phyloP scores from a whole-genome alignment of 2,329 filamentous ascomycete species.

The Scortechinia acanthostroma region DNA sequence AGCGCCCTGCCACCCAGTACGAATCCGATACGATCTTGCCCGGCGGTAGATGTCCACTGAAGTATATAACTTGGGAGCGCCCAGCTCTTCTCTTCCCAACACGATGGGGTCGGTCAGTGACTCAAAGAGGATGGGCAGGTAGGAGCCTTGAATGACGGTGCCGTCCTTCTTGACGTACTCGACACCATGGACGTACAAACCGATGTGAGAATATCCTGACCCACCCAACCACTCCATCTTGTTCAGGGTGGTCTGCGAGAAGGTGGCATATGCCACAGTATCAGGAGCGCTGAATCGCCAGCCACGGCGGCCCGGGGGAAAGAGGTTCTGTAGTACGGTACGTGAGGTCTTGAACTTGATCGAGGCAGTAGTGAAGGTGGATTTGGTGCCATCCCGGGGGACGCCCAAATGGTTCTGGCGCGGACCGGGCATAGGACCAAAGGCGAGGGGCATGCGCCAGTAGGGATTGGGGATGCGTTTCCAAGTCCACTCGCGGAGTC shows the following conservation, averaged over 20 bases:
- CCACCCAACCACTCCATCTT: constrained; percentile 21
- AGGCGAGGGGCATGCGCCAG: constrained; percentile 34
- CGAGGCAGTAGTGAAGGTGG: constrained; percentile 32
- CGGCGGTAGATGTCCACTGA: constrained; percentile 26
- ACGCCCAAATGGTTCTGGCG: constrained; percentile 22
- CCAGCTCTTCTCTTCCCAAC: constrained; percentile 43
- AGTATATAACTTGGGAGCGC: constrained; percentile 42
- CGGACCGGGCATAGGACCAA: constrained; percentile 36
- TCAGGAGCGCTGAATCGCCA: constrained; percentile 13
- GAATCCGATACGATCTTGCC: constrained; percentile 22
- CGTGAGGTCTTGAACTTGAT: constrained; percentile 39
- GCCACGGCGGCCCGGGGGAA: constrained; percentile 14
- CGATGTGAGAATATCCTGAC: constrained; percentile 35
- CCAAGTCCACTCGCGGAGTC: constrained; percentile 39
- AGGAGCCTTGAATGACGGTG: constrained; percentile 33
- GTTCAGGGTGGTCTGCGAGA: constrained; percentile 8
- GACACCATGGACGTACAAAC: constrained; percentile 42
- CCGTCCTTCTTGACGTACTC: constrained; percentile 34
- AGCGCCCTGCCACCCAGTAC: constrained; percentile 28
- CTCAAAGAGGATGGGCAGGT: constrained; percentile 43
- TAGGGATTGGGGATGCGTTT: constrained; percentile 21
- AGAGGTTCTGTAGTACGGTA: constrained; percentile 24
- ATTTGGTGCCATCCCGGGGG: constrained; percentile 8
- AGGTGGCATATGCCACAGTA: constrained; percentile 17
- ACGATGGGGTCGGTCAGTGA: constrained; percentile 41